phyloP scores from a whole-genome alignment of 2,329 filamentous ascomycete species.

The Parascedosporium putredinis region DNA sequence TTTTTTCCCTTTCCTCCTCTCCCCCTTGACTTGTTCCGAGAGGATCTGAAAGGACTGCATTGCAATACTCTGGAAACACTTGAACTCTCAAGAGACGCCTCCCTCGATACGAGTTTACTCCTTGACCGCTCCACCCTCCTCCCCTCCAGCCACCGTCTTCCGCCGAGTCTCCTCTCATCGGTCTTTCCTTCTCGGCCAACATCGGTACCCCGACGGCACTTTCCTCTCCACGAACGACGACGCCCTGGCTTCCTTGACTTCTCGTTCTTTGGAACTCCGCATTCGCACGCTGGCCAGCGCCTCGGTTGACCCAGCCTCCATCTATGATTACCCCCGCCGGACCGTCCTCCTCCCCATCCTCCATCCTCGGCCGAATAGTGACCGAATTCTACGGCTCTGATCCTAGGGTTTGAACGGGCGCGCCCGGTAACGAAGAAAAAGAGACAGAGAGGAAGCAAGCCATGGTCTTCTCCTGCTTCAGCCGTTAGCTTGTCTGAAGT shows the following conservation, averaged over 20 bases:
- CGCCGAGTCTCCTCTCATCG: too few relatives aligned
- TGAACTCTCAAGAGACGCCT: too few relatives aligned
- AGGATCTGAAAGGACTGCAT: too few relatives aligned
- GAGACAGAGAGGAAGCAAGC: background rate
- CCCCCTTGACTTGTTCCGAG: too few relatives aligned
- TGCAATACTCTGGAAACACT: background rate
- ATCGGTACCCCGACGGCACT: too few relatives aligned
- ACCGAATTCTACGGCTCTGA: slow-evolving; percentile 6
- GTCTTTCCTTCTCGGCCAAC: too few relatives aligned
- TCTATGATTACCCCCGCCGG: slow-evolving; percentile 6
- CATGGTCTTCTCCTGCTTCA: slow-evolving; percentile 3
- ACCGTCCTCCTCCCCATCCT: background rate
- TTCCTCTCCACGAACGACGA: too few relatives aligned
- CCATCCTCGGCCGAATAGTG: slow-evolving; percentile 1
- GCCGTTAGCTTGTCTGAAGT: background rate
- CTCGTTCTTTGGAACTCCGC: background rate
- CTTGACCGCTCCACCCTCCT: too few relatives aligned
- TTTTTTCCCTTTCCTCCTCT: background rate
- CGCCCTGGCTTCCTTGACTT: background rate
- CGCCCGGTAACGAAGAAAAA: too few relatives aligned
- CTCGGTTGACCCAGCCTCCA: background rate
- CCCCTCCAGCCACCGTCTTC: too few relatives aligned
- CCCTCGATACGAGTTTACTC: too few relatives aligned
- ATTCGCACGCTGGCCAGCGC: background rate
- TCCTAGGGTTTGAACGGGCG: background rate